Percentiles rank a stretch among this genome's conserved stretches.
Conservation (phyloP, 352 stramenopile genomes). For the Phytophthora megakarya region DNA sequence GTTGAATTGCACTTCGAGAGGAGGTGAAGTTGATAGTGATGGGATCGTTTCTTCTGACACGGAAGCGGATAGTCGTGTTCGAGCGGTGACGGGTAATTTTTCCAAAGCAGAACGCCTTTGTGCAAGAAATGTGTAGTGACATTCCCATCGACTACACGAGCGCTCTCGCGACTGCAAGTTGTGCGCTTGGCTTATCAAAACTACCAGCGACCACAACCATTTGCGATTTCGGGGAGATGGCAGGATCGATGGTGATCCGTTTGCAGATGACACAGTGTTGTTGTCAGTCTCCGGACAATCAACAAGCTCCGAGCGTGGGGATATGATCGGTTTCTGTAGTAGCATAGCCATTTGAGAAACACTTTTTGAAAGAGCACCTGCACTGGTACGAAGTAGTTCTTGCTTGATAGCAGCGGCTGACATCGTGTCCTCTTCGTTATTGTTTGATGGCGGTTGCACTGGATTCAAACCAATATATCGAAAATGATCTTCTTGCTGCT, state of each 20-base stretch:
- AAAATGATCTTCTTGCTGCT: slow-evolving; percentile 39
- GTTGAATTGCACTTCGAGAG: slow-evolving; percentile 52
- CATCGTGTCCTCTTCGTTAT: slow-evolving; percentile 12
- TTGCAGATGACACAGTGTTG: not conserved
- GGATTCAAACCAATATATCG: slow-evolving; percentile 10
- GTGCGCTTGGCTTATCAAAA: slow-evolving; percentile 69
- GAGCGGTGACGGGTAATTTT: slow-evolving; percentile 12
- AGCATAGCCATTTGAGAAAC: slow-evolving; percentile 55
- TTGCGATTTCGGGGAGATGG: slow-evolving; percentile 39
- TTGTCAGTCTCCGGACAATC: not conserved
- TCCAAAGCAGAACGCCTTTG: slow-evolving; percentile 70
- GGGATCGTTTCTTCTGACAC: slow-evolving; percentile 2
- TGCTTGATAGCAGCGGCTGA: slow-evolving; percentile 36
- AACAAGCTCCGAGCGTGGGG: slow-evolving; percentile 40
- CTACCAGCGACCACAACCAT: slow-evolving; percentile 55
- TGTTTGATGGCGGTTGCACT: not conserved
- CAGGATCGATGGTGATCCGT: slow-evolving; percentile 15
- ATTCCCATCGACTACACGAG: slow-evolving; percentile 71
- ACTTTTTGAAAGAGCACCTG: slow-evolving; percentile 31
- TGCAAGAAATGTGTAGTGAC: slow-evolving; percentile 62
- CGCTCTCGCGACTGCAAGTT: slow-evolving; percentile 63
- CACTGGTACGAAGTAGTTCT: slow-evolving; percentile 30
- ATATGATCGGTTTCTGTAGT: slow-evolving; percentile 53
- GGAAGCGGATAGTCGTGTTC: slow-evolving; percentile 6
- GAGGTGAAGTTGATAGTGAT: slow-evolving; percentile 9